Conservation (phyloP, 441 rosid species). For the Melastoma candidum region DNA sequence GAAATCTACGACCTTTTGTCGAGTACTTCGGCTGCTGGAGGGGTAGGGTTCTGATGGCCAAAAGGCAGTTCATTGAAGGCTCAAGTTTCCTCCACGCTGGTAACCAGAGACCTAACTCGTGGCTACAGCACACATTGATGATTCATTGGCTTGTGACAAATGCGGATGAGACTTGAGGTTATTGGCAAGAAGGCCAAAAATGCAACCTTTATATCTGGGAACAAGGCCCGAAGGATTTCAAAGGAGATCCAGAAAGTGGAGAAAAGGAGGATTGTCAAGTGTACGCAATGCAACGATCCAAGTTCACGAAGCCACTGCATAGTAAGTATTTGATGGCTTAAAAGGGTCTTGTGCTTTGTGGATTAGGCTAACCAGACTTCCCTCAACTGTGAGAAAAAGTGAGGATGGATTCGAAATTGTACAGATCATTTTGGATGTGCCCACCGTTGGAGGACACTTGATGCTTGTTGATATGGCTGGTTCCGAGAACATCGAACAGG, state of each 20-base stretch:
- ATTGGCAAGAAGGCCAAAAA: slow-evolving; percentile 97
- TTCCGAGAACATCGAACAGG: slow-evolving; percentile 94
- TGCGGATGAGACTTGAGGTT: slow-evolving; percentile 82
- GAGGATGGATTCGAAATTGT: slow-evolving; percentile 1
- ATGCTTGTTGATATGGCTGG: slow-evolving; percentile 99
- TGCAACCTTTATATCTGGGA: slow-evolving; percentile 77
- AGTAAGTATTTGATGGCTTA: slow-evolving; percentile 29
- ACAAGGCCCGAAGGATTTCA: slow-evolving; percentile 77
- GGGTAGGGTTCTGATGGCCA: slow-evolving; percentile 73
- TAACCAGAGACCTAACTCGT: slow-evolving; percentile 1
- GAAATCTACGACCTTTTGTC: slow-evolving; percentile 91
- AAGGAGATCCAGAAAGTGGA: slow-evolving; percentile 92
- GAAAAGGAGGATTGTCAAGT: slow-evolving; percentile 85
- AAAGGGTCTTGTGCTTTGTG: not conserved
- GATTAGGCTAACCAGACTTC: not conserved
- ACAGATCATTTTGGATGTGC: slow-evolving; percentile 91
- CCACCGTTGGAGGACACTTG: slow-evolving; percentile 88
- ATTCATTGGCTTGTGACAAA: not conserved
- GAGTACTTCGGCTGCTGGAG: slow-evolving; percentile 35
- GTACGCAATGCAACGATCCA: slow-evolving; percentile 84
- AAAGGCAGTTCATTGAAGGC: slow-evolving; percentile 55
- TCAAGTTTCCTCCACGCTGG: slow-evolving; percentile 14
- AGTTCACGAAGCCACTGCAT: slow-evolving; percentile 98
- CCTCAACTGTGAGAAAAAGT: not conserved
- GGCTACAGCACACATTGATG: not conserved